Percentiles rank a stretch among this genome's conserved stretches.
Evolutionary conservation across 2,329 filamentous ascomycete genomes (phyloP).

Genomic region (Cordyceps pruinosa): DNA sequence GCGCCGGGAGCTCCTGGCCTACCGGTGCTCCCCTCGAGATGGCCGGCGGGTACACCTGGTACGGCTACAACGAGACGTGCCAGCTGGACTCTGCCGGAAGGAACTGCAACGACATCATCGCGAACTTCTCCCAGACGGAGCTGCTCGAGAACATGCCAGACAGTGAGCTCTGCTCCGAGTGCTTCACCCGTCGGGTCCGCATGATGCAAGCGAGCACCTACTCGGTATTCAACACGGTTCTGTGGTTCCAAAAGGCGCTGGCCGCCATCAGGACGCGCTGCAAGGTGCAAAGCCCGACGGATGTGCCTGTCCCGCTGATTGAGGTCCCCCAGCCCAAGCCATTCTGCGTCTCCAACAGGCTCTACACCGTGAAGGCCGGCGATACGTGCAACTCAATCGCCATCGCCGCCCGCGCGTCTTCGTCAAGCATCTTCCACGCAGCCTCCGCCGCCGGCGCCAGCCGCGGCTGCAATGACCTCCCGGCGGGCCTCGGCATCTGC

Average conservation of each 20-base stretch:
- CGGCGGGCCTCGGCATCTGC: not conserved
- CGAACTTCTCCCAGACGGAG: constrained; percentile 14
- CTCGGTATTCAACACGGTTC: constrained; percentile 15
- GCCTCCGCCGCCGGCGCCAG: no score
- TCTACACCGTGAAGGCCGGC: not conserved
- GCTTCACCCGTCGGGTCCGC: constrained; percentile 15
- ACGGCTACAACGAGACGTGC: constrained; percentile 16
- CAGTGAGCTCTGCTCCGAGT: constrained; percentile 20
- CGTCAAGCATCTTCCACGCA: not conserved
- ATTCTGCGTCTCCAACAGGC: not conserved
- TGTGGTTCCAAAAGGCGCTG: no score
- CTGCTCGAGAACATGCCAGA: constrained; percentile 16
- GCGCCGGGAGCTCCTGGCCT: not conserved
- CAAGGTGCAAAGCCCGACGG: not conserved
- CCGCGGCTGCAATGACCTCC: not conserved
- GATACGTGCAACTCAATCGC: not conserved
- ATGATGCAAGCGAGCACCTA: constrained; percentile 22
- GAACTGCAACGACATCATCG: constrained; percentile 18
- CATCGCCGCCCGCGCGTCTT: not conserved
- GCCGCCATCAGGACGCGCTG: not conserved
- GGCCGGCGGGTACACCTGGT: not conserved
- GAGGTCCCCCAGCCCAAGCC: not conserved
- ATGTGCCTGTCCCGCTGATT: not conserved
- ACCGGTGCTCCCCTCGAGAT: not conserved
- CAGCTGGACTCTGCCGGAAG: constrained; percentile 12